A percentile compares a stretch with the other conserved stretches of the same genome.
These are phyloP conservation scores for Leccinum truebloodii DNA, from an alignment of 768 basidiomycete species.

Conservation along the genomic window DNA sequence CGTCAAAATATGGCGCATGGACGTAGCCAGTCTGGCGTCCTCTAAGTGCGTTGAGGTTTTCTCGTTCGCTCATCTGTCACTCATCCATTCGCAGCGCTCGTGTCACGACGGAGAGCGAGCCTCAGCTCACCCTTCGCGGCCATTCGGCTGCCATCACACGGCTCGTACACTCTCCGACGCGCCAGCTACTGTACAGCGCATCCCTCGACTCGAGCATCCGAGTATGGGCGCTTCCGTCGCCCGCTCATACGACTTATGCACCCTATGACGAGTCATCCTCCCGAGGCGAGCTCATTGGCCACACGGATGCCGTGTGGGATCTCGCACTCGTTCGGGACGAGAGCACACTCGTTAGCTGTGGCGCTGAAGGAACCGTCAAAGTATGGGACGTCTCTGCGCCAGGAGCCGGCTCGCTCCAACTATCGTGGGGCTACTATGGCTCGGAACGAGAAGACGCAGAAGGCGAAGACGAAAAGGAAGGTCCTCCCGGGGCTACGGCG, in stretches of 20 bases:
- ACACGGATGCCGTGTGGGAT: constrained; percentile 97
- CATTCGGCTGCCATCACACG: constrained; percentile 91
- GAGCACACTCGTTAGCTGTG: constrained; percentile 82
- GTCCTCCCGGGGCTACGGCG: constrained; percentile 68
- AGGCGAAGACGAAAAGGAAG: constrained; percentile 46
- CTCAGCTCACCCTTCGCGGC: constrained; percentile 89
- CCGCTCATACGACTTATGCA: constrained; percentile 85
- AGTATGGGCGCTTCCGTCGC: constrained; percentile 80
- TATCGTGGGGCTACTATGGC: constrained; percentile 82
- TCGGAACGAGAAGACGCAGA: constrained; percentile 46
- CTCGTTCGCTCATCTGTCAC: neutral
- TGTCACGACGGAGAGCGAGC: constrained; percentile 85
- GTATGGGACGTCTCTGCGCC: constrained; percentile 87
- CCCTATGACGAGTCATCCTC: constrained; percentile 82
- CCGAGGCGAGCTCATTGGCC: constrained; percentile 82
- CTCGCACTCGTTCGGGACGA: constrained; percentile 83
- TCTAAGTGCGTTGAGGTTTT: constrained; percentile 60
- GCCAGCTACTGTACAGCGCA: constrained; percentile 82
- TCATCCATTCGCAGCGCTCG: constrained; percentile 48
- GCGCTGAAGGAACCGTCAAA: constrained; percentile 90
- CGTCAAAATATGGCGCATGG: constrained; percentile 94
- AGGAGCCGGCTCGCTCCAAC: constrained; percentile 57
- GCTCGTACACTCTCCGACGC: constrained; percentile 75
- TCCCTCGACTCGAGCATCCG: constrained; percentile 93
- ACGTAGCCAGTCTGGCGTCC: constrained; percentile 71